Evolutionary conservation across 73 alveolate genomes (phyloP).

Genomic region (Durusdinium trenchii): DNA sequence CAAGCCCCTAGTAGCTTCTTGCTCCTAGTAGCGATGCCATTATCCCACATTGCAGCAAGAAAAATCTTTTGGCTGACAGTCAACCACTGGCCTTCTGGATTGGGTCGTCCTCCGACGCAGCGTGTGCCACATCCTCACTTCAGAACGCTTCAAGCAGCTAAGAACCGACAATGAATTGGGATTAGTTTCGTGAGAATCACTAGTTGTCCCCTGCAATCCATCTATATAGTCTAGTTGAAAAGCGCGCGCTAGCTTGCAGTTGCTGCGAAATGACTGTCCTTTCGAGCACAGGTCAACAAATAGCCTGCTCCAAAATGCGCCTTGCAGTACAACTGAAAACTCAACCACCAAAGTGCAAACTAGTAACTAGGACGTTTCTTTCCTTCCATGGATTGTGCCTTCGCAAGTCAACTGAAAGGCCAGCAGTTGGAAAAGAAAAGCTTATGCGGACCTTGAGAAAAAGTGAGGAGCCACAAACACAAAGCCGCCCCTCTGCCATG

Average conservation of each 20-base stretch:
- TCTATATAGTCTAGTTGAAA: too few relatives aligned
- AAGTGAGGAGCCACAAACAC: conserved; percentile 96
- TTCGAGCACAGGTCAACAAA: conserved; percentile 65
- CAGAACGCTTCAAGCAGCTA: not conserved
- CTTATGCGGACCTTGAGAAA: conserved; percentile 96
- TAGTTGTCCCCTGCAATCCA: too few relatives aligned
- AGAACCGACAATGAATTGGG: too few relatives aligned
- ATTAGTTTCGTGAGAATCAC: too few relatives aligned
- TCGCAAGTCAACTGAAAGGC: not conserved
- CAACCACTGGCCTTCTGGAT: not conserved
- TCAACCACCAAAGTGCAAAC: not conserved
- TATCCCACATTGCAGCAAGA: too few relatives aligned
- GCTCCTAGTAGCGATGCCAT: too few relatives aligned
- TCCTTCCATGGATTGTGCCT: not conserved
- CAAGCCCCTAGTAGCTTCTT: too few relatives aligned
- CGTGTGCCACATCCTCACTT: conserved; percentile 35
- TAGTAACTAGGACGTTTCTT: too few relatives aligned
- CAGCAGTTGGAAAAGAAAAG: not conserved
- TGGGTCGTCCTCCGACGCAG: not conserved
- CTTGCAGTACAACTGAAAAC: not conserved
- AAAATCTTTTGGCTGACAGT: too few relatives aligned
- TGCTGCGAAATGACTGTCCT: not conserved
- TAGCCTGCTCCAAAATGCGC: conserved; percentile 91
- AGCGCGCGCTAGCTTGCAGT: not conserved
- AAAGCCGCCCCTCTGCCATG: conserved; percentile 91